phyloP scores from a whole-genome alignment of 352 stramenopile species.

The Globisporangium polare region DNA sequence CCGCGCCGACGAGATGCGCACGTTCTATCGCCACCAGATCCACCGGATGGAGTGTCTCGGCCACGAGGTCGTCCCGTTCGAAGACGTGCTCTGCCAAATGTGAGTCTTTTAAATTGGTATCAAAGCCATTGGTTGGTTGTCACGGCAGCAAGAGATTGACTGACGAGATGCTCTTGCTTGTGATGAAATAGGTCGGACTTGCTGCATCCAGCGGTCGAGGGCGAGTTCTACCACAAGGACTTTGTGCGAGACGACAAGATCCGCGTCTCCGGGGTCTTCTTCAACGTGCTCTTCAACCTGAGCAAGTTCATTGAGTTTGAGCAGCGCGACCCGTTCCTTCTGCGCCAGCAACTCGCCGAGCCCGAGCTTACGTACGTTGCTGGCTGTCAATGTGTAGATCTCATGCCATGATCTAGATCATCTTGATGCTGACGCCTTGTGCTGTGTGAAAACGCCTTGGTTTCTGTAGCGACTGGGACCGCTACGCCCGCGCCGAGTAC shows the following conservation, averaged over 20 bases:
- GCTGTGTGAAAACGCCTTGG: neutral
- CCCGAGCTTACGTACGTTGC: conserved; percentile 79
- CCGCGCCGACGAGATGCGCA: conserved; percentile 94
- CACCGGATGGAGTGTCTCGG: conserved; percentile 98
- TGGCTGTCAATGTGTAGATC: neutral
- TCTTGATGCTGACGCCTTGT: neutral
- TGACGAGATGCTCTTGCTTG: neutral
- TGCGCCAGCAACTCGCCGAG: conserved; percentile 91
- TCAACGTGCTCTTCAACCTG: conserved; percentile 99
- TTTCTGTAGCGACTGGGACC: conserved; percentile 92
- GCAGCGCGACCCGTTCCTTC: conserved; percentile 96
- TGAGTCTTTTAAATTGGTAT: conserved; percentile 46
- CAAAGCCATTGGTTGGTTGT: neutral
- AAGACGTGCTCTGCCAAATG: conserved; percentile 99
- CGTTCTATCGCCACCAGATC: conserved; percentile 93
- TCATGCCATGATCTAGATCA: neutral
- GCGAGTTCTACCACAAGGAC: conserved; percentile 76
- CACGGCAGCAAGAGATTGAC: conserved; percentile 1
- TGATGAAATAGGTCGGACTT: conserved; percentile 49
- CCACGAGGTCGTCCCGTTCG: conserved; percentile 97
- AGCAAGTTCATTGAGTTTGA: conserved; percentile 99
- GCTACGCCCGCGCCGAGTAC: conserved; percentile 97
- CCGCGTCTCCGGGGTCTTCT: conserved; percentile 94
- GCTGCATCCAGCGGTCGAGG: conserved; percentile 69
- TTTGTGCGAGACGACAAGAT: conserved; percentile 87